Evolutionary conservation across 495 filamentous ascomycete species (phyloP).

Genomic region (Sporormia fimetaria): DNA sequence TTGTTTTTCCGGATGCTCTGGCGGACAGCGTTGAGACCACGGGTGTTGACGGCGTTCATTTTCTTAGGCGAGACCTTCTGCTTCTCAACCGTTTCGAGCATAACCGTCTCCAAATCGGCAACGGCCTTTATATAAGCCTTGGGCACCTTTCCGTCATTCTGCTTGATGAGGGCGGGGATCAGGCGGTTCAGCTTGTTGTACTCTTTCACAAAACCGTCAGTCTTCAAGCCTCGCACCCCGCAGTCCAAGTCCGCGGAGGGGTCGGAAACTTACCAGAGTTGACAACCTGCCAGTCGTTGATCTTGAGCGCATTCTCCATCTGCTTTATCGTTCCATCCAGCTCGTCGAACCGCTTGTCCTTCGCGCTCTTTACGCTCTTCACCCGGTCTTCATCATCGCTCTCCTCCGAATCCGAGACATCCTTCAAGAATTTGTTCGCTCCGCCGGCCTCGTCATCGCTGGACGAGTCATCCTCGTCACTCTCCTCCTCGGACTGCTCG

Average conservation of each 20-base stretch:
- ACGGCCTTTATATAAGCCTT: constrained; percentile 88
- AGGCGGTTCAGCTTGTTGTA: constrained; percentile 97
- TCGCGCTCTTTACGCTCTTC: constrained; percentile 86
- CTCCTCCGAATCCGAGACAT: constrained; percentile 47
- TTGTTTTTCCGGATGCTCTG: constrained; percentile 97
- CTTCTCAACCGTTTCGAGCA: constrained; percentile 87
- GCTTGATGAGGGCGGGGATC: constrained; percentile 64
- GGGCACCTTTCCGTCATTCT: constrained; percentile 53
- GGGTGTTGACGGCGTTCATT: constrained; percentile 93
- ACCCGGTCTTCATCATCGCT: constrained; percentile 72
- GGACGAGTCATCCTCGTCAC: constrained; percentile 30
- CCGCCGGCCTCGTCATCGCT: constrained; percentile 58
- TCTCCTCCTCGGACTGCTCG: constrained; percentile 41
- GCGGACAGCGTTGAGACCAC: constrained; percentile 90
- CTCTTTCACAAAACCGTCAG: constrained; percentile 42
- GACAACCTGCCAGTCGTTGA: constrained; percentile 91
- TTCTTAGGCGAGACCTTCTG: constrained; percentile 95
- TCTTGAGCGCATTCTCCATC: constrained; percentile 95
- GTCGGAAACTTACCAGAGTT: constrained; percentile 59
- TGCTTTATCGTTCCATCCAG: constrained; percentile 75
- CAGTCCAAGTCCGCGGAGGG: neutral
- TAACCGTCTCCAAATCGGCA: constrained; percentile 86
- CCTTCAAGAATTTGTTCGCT: constrained; percentile 68
- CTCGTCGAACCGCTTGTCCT: constrained; percentile 92
- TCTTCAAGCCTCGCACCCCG: neutral